Conservation (phyloP, 148 eudicot genomes). For the Selenicereus undatus region DNA sequence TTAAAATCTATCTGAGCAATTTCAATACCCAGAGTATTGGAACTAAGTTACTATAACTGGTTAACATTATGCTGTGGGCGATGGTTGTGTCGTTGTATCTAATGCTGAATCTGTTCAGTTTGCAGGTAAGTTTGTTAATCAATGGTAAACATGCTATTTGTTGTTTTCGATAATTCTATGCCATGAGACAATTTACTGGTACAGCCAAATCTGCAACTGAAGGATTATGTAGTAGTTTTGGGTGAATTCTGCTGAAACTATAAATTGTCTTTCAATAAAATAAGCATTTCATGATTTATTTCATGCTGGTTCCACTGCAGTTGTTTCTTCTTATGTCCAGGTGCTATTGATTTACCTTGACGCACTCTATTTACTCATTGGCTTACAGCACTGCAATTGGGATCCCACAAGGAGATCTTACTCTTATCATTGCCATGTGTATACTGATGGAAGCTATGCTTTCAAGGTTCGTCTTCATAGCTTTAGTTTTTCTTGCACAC, state of each 20-base stretch:
- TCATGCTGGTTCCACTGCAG: not conserved
- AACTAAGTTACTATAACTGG: no score
- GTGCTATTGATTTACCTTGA: not conserved
- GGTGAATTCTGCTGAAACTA: not conserved
- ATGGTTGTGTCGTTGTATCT: no score
- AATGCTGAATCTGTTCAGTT: no score
- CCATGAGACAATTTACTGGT: no score
- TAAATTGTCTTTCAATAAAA: not conserved
- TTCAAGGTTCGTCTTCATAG: slow-evolving; percentile 9
- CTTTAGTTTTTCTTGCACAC: not conserved
- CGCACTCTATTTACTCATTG: not conserved
- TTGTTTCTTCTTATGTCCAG: not conserved
- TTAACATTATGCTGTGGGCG: no score
- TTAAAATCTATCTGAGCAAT: no score
- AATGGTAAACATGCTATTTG: no score
- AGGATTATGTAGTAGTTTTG: no score
- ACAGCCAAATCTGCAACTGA: no score
- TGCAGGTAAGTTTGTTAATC: no score
- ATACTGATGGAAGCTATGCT: slow-evolving; percentile 10
- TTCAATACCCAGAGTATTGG: no score
- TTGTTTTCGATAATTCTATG: no score
- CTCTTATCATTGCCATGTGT: slow-evolving; percentile 10
- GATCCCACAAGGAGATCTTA: not conserved
- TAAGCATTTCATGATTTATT: not conserved
- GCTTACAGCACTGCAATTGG: slow-evolving; percentile 9